phyloP scores from a whole-genome alignment of 2,329 filamentous ascomycete genomes.

The Aspergillus sp. region DNA sequence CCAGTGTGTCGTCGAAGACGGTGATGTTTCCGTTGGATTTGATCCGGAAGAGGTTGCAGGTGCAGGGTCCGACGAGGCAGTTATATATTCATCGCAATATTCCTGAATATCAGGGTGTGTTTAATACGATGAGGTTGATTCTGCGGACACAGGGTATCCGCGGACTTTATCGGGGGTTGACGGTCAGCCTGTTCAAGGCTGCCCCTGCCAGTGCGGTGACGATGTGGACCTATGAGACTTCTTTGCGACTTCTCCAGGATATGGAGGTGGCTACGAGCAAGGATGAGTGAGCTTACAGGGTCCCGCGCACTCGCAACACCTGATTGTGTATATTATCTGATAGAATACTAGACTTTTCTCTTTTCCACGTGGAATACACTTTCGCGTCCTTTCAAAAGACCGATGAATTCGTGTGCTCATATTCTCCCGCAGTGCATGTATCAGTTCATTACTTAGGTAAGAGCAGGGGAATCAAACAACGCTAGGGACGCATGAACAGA shows the following conservation, averaged over 20 bases:
- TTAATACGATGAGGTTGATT: conserved; percentile 68
- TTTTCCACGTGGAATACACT: not conserved
- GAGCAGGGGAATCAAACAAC: conserved; percentile 13
- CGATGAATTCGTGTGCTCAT: conserved; percentile 14
- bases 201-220: conserved; percentile 91
- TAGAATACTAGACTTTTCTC: conserved; percentile 1
- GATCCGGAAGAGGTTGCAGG: conserved; percentile 88
- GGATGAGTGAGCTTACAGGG: conserved; percentile 2
- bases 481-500: conserved; percentile 25
- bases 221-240: conserved; percentile 90
- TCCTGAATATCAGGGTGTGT: conserved; percentile 74
- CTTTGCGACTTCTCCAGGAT: conserved; percentile 61
- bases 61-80: conserved; percentile 82
- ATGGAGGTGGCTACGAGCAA: conserved; percentile 28
- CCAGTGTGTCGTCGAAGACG: conserved; percentile 82
- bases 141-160: conserved; percentile 71
- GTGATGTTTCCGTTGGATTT: conserved; percentile 90
- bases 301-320: not conserved
- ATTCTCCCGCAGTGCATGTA: conserved; percentile 7
- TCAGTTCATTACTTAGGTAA: conserved; percentile 12
- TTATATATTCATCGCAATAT: conserved; percentile 85
- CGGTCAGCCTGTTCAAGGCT: conserved; percentile 87
- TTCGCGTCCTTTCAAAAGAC: not conserved
- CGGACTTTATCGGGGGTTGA: conserved; percentile 84
- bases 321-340: conserved; percentile 8